Base-by-base conservation (phyloP, 2,329 filamentous ascomycete species). In the Diaporthe sp. region DNA sequence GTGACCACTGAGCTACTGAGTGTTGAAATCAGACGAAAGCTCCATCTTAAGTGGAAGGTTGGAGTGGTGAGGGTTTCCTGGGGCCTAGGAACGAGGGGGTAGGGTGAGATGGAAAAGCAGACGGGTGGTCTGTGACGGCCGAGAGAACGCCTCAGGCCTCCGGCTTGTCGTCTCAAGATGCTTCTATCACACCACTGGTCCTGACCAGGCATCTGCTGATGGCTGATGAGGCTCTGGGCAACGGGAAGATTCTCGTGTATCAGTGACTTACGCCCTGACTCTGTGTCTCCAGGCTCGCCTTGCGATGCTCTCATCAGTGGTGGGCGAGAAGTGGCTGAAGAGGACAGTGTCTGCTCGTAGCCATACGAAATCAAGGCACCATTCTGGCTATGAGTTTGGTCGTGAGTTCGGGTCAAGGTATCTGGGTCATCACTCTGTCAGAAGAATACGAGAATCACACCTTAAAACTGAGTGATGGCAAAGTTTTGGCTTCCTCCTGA, bases 1-100 rank as follows among this genome's bases (percentile, higher is more conserved):
- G 17, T 53, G 28, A 67, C 49, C 19, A 42, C 46, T 70, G 65
- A 28, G 46, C 65, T 70, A 70, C 65, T 70, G 46, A 28, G 22
- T 55, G 49, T 25, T 70, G 49, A 19, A 28, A 28, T 39, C 28
- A 2, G 13, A 12, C 5, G 49, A n/a, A 19, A n/a, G 31, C 1
- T 6, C 46, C 19, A 7, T n/a, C 5, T 42, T 19, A 42, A 19
- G 22, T 28, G 9, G 34, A 22, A 7, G 5, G 13, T 55, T 28
- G 44, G 6, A 5, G 37, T 15, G 25, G 17, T 8, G 13, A 6
- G 61, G 22, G 28, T 6, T 13, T 4, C 2, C 22, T 28, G 39
- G 7, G 17, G 15, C 10, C 19, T 31, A 8, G 53, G 42, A 1
- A 49, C 10, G 31, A 39, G 44, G 10, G 8, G 15, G 1, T 9